Evolutionary conservation across 257 asterid species (phyloP), one percentile per base, ranked within the genome.

Genomic region (Capsicum pubescens): DNA sequence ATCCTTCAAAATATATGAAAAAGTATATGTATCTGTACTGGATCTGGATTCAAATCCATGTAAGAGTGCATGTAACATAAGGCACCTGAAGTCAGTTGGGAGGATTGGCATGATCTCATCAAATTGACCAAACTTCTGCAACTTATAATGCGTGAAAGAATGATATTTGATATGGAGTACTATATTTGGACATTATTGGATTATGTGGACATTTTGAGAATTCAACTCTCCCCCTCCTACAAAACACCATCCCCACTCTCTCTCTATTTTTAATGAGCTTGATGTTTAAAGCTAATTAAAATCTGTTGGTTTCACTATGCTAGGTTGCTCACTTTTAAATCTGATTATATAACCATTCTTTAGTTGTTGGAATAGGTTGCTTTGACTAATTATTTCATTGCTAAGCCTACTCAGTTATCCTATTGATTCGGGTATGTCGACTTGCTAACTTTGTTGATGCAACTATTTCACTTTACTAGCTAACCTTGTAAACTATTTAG

Each of bases 1-100:
- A 71, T 71, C 79, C 36, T 71, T 71, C 39, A 71, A 71, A 71
- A 71, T 10, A 71, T 71, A n/a, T 39, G 8, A 71, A 57, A 10
- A 71, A 71, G 35, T 46, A n/a, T 9, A 71, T 71, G 54, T 71
- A 71, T 71, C 58, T 46, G 9, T 71, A 21, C 19, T 0, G 58
- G 39, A 71, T 71, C 35, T 0, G 58, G 39, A 71, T 71, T 16
- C 79, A 71, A 44, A 12, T 46, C 50, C 32, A 42, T 70, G 56
- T 46, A 70, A 39, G 48, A 9, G 35, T 70, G 78, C 78, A 42
- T 42, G 56, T 70, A 71, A 46, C 48, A 32, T 12, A 13, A 64
- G 71, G 42, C 46, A 64, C 71, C 71, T 32, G 71, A 64, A 66
- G 13, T 66, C 46, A 32, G 46, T 32, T 66, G 35, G 36, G 72